A percentile compares a stretch with the other conserved stretches of the same genome.
Evolutionary conservation across 202 grass and related monocot species (phyloP).

Genomic region (Dendrocalamus latiflorus): DNA sequence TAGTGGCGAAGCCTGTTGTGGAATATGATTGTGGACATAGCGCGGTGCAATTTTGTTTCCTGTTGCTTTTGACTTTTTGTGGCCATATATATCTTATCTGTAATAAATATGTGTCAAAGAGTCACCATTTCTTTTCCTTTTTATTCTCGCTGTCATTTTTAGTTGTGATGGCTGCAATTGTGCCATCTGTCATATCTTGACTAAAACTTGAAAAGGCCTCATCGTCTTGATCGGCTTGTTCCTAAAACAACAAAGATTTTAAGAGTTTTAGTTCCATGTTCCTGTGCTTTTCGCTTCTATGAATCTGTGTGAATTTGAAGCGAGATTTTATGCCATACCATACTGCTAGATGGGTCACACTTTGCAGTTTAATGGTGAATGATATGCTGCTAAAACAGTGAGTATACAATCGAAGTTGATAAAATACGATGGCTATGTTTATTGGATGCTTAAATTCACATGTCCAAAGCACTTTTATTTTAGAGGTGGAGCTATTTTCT

Average conservation of each 20-base stretch:
- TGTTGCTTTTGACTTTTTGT: slow-evolving; percentile 3
- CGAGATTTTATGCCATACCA: neutral
- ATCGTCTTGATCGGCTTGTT: neutral
- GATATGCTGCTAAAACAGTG: neutral
- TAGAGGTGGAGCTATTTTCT: neutral
- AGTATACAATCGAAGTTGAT: neutral
- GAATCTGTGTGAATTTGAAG: neutral
- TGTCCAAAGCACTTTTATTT: neutral
- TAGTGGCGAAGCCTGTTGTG: neutral
- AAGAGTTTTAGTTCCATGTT: neutral
- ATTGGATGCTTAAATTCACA: neutral
- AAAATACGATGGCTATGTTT: neutral
- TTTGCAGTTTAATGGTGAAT: neutral
- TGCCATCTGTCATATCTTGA: slow-evolving; percentile 12
- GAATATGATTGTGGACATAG: neutral
- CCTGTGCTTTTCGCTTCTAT: neutral
- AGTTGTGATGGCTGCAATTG: neutral
- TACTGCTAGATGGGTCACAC: neutral
- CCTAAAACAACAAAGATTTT: neutral
- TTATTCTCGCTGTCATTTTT: slow-evolving; percentile 17
- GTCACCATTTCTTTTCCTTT: neutral
- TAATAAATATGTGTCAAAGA: neutral
- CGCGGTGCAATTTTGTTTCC: slow-evolving; percentile 3
- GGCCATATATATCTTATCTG: slow-evolving; percentile 26
- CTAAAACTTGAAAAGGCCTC: neutral